Conservation (phyloP, 768 basidiomycete genomes). For the Mycena venus region DNA sequence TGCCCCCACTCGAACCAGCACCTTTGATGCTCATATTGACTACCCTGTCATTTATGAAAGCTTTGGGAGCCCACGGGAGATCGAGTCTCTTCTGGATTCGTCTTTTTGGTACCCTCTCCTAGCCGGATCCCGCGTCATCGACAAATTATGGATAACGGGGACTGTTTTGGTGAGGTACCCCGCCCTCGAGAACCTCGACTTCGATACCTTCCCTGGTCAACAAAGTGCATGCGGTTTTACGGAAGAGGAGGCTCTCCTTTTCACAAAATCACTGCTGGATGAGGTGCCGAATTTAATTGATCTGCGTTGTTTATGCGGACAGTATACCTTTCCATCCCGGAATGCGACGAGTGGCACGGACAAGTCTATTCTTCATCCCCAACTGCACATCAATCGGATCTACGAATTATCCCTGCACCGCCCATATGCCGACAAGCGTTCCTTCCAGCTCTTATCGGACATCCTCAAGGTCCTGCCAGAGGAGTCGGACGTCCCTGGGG, state of each 20-base stretch:
- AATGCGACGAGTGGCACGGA: too few relatives aligned
- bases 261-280: not conserved
- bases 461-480: not conserved
- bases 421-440: not conserved
- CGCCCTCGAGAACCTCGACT: not conserved
- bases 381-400: not conserved
- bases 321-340: not conserved
- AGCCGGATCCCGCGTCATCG: slow-evolving; percentile 13
- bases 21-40: not conserved
- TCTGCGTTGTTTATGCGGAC: slow-evolving; percentile 5
- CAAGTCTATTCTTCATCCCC: slow-evolving; percentile 11
- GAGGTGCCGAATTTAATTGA: not conserved
- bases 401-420: not conserved
- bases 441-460: not conserved
- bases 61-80: not conserved
- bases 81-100: slow-evolving; percentile 5
- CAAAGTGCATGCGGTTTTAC: slow-evolving; percentile 22
- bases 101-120: slow-evolving; percentile 10
- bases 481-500: not conserved
- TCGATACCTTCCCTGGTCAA: not conserved
- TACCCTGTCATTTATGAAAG: not conserved
- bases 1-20: not conserved
- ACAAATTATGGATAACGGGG: slow-evolving; percentile 23
- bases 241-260: slow-evolving; percentile 6
- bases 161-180: not conserved